phyloP scores from a whole-genome alignment of 1,284 basidiomycete species.

The Marasmius oreades region DNA sequence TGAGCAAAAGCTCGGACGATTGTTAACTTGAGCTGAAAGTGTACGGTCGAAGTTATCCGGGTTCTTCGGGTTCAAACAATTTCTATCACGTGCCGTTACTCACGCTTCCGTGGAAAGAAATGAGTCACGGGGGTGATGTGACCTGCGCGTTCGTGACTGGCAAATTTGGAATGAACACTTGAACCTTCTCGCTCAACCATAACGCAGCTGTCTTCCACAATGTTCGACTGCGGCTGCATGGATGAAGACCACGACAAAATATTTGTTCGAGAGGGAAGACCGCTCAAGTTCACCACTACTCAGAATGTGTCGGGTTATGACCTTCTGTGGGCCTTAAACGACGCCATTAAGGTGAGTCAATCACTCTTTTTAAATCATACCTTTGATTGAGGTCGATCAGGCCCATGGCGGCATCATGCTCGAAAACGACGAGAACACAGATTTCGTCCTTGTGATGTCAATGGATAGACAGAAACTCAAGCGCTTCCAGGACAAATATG shows the following conservation, averaged over 20 bases:
- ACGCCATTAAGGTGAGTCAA: conserved; percentile 2
- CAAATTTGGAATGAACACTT: no score
- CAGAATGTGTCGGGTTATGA: background rate
- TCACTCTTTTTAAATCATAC: background rate
- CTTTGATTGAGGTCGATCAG: background rate
- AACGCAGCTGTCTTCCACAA: background rate
- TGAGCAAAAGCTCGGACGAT: no score
- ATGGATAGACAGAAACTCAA: background rate
- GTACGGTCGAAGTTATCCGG: no score
- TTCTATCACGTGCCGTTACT: no score
- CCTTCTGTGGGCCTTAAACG: background rate
- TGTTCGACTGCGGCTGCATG: background rate
- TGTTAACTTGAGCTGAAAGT: no score
- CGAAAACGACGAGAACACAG: conserved; percentile 5
- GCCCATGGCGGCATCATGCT: conserved; percentile 6
- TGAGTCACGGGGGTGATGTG: no score
- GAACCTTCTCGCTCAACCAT: no score
- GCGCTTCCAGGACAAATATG: conserved; percentile 5
- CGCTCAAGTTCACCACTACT: conserved; percentile 5
- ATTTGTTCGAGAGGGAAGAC: conserved; percentile 1
- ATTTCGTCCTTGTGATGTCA: conserved; percentile 7
- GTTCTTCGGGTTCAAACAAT: no score
- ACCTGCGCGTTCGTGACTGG: no score
- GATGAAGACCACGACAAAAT: background rate
- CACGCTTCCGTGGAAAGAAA: no score